Base-by-base conservation (phyloP, 352 stramenopile genomes). In the Globisporangium camurandrum region DNA sequence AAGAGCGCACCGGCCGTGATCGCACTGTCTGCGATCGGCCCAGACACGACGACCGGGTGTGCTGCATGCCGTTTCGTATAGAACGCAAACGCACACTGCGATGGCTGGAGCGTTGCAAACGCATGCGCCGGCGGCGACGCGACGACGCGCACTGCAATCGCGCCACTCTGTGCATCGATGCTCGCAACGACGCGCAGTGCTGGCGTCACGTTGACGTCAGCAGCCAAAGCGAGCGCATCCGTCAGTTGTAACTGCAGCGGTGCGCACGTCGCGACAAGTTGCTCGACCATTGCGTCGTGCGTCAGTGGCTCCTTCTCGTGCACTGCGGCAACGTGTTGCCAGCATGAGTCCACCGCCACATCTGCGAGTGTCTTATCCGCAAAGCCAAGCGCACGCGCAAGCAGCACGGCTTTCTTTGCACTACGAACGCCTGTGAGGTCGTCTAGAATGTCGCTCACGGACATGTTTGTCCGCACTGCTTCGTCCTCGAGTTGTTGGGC, bases 341-440 rank as follows among this genome's bases (percentile, higher is more conserved):
- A 88, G 37, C 62, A 71, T 20, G 69, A 78, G 14, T 59, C 43
- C 27, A 89, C 75, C 23, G 65, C 64, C 2, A 88, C 75, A 46
- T 95, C 76, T 41, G 76, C 51, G 37, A 95, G 71, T n/a, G n/a
- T n/a, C 14, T 94, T 66, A 1, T 82, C 60, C 20, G 85, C 56
- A 46, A 98, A 83, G 6, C 91, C 91, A 28, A 98, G 72, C 54
- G 98, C 93, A 14, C 86, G 82, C n/a, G 87, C 93, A 38, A 98
- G 71, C 46, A 97, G 74, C 54, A 98, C 86, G 1, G 95, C 72
- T 54, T 91, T 95, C 57, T 94, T 87, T 40, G 88, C 86, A 28
- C 76, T 86, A 49, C 90, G 91, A 30, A 91, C 65, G 38, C 93
- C 92, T 54, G 69, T 92, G 42, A 97, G 64, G 77, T 98, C 90